These are phyloP conservation scores for Apiospora kogelbergensis DNA, from an alignment of 2,329 filamentous ascomycete species.

Conservation along the genomic window DNA sequence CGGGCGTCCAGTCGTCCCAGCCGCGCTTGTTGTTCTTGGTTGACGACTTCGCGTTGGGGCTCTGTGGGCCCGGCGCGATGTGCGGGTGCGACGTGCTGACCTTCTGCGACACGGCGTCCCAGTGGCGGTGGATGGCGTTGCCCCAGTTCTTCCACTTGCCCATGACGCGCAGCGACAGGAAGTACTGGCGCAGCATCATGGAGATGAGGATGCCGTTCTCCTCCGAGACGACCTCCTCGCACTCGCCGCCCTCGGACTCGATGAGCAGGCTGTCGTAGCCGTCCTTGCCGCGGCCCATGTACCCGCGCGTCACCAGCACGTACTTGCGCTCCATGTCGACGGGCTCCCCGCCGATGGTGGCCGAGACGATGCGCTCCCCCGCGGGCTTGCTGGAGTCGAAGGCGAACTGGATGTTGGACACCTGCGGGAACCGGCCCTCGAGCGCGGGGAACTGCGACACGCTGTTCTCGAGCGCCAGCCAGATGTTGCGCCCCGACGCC, in stretches of 20 bases:
- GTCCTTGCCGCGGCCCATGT: constrained; percentile 88
- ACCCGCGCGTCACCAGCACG: constrained; percentile 75
- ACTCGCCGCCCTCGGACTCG: constrained; percentile 71
- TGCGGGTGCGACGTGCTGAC: constrained; percentile 53
- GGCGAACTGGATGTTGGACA: constrained; percentile 76
- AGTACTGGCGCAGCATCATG: constrained; percentile 86
- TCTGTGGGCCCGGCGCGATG: constrained; percentile 34
- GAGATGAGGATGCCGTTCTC: constrained; percentile 87
- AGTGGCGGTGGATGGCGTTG: constrained; percentile 61
- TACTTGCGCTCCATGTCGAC: constrained; percentile 67
- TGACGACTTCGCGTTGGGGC: constrained; percentile 19
- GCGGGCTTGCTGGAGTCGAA: constrained; percentile 65
- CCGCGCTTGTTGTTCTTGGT: constrained; percentile 18
- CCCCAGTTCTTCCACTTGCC: constrained; percentile 77
- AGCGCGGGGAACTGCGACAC: constrained; percentile 79
- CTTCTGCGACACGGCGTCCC: constrained; percentile 62
- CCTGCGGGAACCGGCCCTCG: constrained; percentile 83
- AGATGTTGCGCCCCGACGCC: constrained; percentile 69
- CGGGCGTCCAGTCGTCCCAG: constrained; percentile 40
- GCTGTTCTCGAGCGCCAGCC: constrained; percentile 81
- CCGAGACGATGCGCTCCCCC: constrained; percentile 63
- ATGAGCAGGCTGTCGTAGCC: constrained; percentile 78
- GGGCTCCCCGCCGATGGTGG: constrained; percentile 59
- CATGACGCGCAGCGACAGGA: constrained; percentile 79
- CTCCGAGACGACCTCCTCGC: constrained; percentile 77